Evolutionary conservation across 2,329 filamentous ascomycete species (phyloP).

Genomic region (Hymenotorrendiella dingleyae): DNA sequence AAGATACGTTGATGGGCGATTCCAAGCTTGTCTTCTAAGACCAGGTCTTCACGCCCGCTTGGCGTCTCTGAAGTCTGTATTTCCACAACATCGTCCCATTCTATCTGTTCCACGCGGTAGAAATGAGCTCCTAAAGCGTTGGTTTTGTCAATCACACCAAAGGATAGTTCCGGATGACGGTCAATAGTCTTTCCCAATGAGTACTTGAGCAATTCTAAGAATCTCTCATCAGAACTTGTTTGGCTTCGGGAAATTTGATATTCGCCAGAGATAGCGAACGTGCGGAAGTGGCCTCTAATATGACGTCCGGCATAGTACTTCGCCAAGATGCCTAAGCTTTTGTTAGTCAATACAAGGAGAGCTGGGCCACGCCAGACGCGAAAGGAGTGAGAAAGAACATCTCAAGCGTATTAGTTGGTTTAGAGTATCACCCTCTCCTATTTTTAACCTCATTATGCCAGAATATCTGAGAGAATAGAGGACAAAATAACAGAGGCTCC

Average conservation of each 20-base stretch:
- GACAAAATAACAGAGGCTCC: too few species aligned
- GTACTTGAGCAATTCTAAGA: constrained; percentile 7
- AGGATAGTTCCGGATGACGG: constrained; percentile 16
- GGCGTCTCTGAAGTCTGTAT: constrained; percentile 1
- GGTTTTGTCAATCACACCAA: constrained; percentile 13
- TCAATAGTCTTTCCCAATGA: constrained; percentile 13
- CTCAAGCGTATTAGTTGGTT: too few species aligned
- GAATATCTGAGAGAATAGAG: too few species aligned
- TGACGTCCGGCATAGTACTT: constrained; percentile 16
- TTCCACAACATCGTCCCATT: constrained; percentile 16
- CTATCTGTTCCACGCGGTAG: constrained; percentile 8
- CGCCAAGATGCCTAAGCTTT: constrained; percentile 13
- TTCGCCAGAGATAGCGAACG: constrained; percentile 11
- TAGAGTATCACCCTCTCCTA: too few species aligned
- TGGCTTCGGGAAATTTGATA: not conserved
- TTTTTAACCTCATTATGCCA: too few species aligned
- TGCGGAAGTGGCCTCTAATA: constrained; percentile 11
- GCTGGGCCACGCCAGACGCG: too few species aligned
- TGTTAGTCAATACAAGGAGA: too few species aligned
- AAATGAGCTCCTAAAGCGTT: constrained; percentile 13
- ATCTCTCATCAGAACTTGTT: not conserved
- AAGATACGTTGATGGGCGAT: constrained; percentile 14
- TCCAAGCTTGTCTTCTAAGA: constrained; percentile 12
- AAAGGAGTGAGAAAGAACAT: too few species aligned
- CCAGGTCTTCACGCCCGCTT: constrained; percentile 7